Base-by-base conservation (phyloP, 768 basidiomycete species). In the Leccinum subgranulosum region DNA sequence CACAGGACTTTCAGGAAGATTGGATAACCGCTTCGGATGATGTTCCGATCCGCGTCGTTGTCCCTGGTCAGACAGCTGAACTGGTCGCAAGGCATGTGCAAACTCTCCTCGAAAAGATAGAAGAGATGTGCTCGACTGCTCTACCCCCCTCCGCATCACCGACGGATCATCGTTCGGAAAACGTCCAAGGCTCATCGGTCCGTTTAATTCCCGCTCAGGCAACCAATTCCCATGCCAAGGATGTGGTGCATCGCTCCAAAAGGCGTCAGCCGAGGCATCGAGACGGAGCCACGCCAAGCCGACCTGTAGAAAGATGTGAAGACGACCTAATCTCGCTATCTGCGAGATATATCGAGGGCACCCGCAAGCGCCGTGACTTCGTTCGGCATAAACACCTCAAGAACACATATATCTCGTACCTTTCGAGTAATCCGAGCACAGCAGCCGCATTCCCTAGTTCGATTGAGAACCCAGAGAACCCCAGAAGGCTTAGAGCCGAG, bases 1-100 rank as follows among this genome's bases (percentile, higher is more conserved):
- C 64, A 3, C 66, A 73, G 21, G 70, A 71, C 25, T 72, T 77
- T 58, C 64, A 69, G 49, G 67, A 66, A 11, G 66, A 66, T 31
- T 79, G 77, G 77, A 69, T 71, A 2, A 66, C 65, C 9, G 68
- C 67, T 8, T 64, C 79, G 53, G 70, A 75, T 9, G 65, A 66
- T 19, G 49, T 43, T 4, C 75, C 77, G 33, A 62, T 66, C 19
- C 69, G 77, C 6, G 61, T 76, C 33, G 61, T 78, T 17, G 74
- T 76, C 3, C 77, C 78, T 36, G 73, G 75, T 11, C 74, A 74
- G 62, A 64, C 65, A 4, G 17, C 55, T 6, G 66, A 59, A 59
- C 48, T 69, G 45, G 62, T 73, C 21, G 61, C 63, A 4, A 23
- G 50, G 28, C 55, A 62, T 25, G 64, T 74, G 10, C 63, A 60